Evolutionary conservation across 192 early-diverging fungal species (phyloP).

Genomic region (Umbelopsis sp.): DNA sequence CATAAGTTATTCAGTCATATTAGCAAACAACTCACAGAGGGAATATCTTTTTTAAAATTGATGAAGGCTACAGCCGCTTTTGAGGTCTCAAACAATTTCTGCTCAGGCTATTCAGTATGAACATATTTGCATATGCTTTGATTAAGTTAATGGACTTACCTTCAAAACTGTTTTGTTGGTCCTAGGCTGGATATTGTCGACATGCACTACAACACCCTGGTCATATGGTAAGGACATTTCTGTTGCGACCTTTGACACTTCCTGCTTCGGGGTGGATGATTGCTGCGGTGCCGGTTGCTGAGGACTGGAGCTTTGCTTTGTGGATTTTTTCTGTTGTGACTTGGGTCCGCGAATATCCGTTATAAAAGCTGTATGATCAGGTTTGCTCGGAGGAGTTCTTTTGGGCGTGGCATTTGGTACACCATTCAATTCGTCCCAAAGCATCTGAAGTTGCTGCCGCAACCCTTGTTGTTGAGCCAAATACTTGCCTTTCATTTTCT

Average conservation of each 20-base stretch:
- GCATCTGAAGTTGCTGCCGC: neutral
- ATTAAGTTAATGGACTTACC: neutral
- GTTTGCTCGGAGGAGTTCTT: neutral
- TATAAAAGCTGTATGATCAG: conserved; percentile 2
- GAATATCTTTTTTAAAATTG: conserved; percentile 18
- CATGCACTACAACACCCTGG: conserved; percentile 9
- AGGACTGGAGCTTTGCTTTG: neutral
- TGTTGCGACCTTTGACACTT: neutral
- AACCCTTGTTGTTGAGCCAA: neutral
- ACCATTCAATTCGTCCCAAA: conserved; percentile 3
- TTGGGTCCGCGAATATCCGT: conserved; percentile 5
- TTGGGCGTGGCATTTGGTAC: neutral
- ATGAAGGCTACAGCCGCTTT: neutral
- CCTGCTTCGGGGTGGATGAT: neutral
- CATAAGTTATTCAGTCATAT: neutral
- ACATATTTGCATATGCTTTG: no score
- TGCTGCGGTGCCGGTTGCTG: no score
- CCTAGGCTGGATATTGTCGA: neutral
- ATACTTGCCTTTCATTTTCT: neutral
- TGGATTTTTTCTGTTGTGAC: neutral
- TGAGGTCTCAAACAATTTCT: neutral
- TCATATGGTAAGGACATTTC: neutral
- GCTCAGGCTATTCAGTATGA: neutral
- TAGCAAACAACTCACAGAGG: neutral
- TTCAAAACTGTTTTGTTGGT: conserved; percentile 4